Evolutionary conservation across 495 filamentous ascomycete genomes (phyloP), one percentile per base, ranked within the genome.

Genomic region (Sordaria brevicollis): DNA sequence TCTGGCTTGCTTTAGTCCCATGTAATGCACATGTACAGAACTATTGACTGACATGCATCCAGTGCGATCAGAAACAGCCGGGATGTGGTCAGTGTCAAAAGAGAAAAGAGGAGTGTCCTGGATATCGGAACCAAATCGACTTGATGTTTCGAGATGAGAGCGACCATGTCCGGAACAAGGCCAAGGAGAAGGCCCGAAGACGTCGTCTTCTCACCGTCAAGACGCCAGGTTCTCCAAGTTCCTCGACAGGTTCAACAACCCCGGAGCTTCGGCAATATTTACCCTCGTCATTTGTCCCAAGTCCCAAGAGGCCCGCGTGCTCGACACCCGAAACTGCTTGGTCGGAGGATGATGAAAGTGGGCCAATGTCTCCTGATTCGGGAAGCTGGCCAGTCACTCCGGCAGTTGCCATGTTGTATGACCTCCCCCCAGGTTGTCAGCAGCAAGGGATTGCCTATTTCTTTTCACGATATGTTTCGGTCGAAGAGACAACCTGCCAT

Each of bases 81-180:
- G 82, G 85, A 43, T 93, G 90, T 72, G 87, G 88, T 41, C 90
- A 92, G 75, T 92, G 90, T 75, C 76, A 82, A 37, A 86, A 87
- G 74, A 84, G 86, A 65, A 84, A 84, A 72, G 82, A 88, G 74
- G 79, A 80, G 71, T 93, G 90, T 74, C 88, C 88, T 67, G 90
- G 90, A 31, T 93, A 93, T 74, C 84, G 89, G 68, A 89, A 91
- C 68, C 84, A 88, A 67, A 77, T 89, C 38, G 88, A 89, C 54
- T 79, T 92, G 49, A 87, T 91, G 83, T 93, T 93, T 76, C 88
- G 90, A 34, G 88, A 92, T 74, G 88, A 93, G 76, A 92, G 89
- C 75, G 84, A 85, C 67, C 84, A 87, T 71, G 88, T 92, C 62
- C 86, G 87, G 69, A 84, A 84, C 69, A 92, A 90, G 77, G 88